Evolutionary conservation across 1,139 yeast species (phyloP).

Genomic region (Sugiyamaella japonica): DNA sequence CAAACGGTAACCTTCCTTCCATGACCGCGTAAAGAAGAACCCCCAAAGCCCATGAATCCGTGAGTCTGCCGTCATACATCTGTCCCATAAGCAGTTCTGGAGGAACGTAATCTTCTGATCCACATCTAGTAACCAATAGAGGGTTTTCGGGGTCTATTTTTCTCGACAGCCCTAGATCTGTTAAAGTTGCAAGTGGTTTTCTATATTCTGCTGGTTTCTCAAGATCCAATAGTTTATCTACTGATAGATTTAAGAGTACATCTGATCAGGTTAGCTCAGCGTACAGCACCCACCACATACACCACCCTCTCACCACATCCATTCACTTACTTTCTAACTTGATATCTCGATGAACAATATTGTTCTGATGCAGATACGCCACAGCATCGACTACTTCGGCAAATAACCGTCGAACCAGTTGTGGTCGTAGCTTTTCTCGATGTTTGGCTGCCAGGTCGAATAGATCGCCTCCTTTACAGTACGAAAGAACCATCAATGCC

Average conservation of each 20-base stretch:
- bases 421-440: slow-evolving; percentile 44
- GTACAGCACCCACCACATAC: no score
- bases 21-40: slow-evolving; percentile 80
- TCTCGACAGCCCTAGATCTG: slow-evolving; percentile 89
- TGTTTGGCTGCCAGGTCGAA: slow-evolving; percentile 59
- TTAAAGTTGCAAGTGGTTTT: slow-evolving; percentile 57
- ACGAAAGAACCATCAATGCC: slow-evolving; percentile 64
- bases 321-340: slow-evolving; percentile 65
- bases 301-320: no score
- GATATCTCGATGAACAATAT: slow-evolving; percentile 82
- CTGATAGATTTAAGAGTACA: slow-evolving; percentile 52
- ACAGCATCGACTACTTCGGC: slow-evolving; percentile 69
- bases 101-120: slow-evolving; percentile 92
- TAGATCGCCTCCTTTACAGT: slow-evolving; percentile 81
- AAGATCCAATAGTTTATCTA: slow-evolving; percentile 39
- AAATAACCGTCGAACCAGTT: slow-evolving; percentile 58
- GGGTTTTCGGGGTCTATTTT: slow-evolving; percentile 59
- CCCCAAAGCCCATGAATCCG: slow-evolving; percentile 94
- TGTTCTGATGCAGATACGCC: slow-evolving; percentile 64
- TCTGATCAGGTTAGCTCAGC: slow-evolving; percentile 34
- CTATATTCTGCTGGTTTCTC: slow-evolving; percentile 27
- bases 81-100: slow-evolving; percentile 91
- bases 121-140: slow-evolving; percentile 80
- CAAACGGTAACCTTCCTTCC: slow-evolving; percentile 89
- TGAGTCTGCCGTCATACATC: slow-evolving; percentile 83